Evolutionary conservation across 2,329 filamentous ascomycete species (phyloP), one percentile per base, ranked within the genome.

Genomic region (Aspergillus piperis): DNA sequence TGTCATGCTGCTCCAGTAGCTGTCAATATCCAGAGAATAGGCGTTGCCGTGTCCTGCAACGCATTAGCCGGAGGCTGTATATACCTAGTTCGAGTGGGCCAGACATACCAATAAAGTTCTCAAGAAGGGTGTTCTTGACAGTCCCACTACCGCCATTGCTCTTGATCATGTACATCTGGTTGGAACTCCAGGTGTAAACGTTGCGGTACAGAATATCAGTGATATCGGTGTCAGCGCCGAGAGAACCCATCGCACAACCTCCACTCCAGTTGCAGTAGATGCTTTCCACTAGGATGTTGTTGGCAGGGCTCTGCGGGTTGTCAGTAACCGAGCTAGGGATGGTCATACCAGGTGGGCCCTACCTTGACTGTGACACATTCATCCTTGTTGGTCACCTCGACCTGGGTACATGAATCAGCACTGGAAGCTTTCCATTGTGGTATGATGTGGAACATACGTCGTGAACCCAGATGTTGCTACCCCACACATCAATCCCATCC

Each of bases 91-190:
- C 2, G 13, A 8, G 8, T 23, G 15, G n/a, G 32, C 2, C 5
- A 27, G 7, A 54, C 63, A 25, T 67, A 72, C 67, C 71, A 51
- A 85, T 83, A 71, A 87, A 88, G 74, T 86, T 86, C 66, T 84
- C 80, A 21, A 63, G 39, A 42, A 87, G 78, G 1, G 79, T 66
- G 64, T 86, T 80, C 44, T 77, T 77, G 4, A 87, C 80, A 2
- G 74, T 78, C 21, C 85, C 85, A 59, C 70, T 78, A 39, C 85
- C 85, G 44, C 85, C 85, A 66, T 86, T 83, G 56, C 80, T 82
- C 72, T 87, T 88, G 76, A 87, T 81, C 83, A 86, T 84, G 72
- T 82, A 81, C 84, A 87, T 86, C 68, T 87, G 83, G 77, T 87
- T 87, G 8, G 81, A 82, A n/a, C 78, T 75, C 73, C 78, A 81